Base-by-base conservation (phyloP, 2,329 filamentous ascomycete genomes). In the Leptographium flavum region DNA sequence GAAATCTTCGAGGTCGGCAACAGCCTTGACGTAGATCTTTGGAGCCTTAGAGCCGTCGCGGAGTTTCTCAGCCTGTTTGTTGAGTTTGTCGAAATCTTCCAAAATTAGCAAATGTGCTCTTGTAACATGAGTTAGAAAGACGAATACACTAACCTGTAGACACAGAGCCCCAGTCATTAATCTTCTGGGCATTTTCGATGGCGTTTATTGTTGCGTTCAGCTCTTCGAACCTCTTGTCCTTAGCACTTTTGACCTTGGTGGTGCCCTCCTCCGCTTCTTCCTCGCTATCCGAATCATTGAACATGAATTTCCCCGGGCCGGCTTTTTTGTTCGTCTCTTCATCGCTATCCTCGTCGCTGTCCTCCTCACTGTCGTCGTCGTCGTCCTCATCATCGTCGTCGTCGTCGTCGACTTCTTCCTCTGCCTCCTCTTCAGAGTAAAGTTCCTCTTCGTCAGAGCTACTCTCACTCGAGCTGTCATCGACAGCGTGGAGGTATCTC, bases 131-230 rank as follows among this genome's bases (percentile, higher is more conserved):
- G 15, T 13, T 9, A 7, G 22, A 21, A 13, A 4, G n/a, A 5
- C n/a, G 27, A 32, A 25, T 15, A n/a, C 14, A 58, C 81, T 58
- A 75, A 93, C 88, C 87, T 60, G 78, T 76, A 51, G 87, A 85
- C 55, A 96, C 93, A 52, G 90, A 81, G 54, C 83, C 84, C 92
- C 92, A 98, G 68, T 98, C 92, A 60, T 85, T 87, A 60, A 96
- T 98, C 74, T 94, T 96, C 66, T 92, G 75, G 50, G 86, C 88
- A 68, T 98, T 98, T 62, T 96, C 88, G 59, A 98, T 96, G 59
- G 83, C 69, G 63, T 83, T 83, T 58, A 96, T 84, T 37, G 81
- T 94, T 49, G 78, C 76, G 64, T 98, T 90, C 49, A 98, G 74
- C 66, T 96, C 93, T 60, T 95, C 90, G 54, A 87, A 74, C 51